These are phyloP conservation scores for Phytophthora meadii DNA, from an alignment of 352 stramenopile species.

Conservation along the genomic window DNA sequence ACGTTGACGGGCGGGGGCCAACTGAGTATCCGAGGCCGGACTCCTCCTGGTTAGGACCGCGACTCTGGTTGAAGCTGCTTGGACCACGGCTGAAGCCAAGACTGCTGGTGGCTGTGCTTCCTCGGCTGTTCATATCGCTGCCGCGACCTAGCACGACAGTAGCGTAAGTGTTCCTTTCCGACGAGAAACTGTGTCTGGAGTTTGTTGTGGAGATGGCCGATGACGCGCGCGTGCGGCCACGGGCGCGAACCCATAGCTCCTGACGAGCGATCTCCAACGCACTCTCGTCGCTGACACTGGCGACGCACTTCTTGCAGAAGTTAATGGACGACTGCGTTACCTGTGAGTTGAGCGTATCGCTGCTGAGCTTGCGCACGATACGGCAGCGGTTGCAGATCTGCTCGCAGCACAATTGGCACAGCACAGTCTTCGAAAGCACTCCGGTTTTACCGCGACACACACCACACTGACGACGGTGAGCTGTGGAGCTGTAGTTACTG, in stretches of 20 bases:
- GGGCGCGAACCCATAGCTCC: constrained; percentile 53
- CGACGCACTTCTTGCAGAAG: constrained; percentile 75
- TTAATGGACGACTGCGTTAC: constrained; percentile 55
- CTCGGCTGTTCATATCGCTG: constrained; percentile 37
- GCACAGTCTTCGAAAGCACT: constrained; percentile 38
- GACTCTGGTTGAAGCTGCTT: constrained; percentile 32
- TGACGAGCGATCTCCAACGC: constrained; percentile 65
- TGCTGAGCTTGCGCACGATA: constrained; percentile 53
- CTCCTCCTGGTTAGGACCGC: constrained; percentile 23
- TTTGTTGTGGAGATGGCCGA: constrained; percentile 31
- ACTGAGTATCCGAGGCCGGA: constrained; percentile 33
- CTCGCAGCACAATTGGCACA: constrained; percentile 55
- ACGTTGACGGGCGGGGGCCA: constrained; percentile 25
- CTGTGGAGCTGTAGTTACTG: constrained; percentile 31
- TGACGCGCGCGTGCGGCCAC: constrained; percentile 42
- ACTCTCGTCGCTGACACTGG: constrained; percentile 58
- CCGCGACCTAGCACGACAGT: constrained; percentile 40
- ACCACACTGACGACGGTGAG: constrained; percentile 33
- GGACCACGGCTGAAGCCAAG: constrained; percentile 23
- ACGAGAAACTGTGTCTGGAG: constrained; percentile 40
- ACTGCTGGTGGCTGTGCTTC: constrained; percentile 27
- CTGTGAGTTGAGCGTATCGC: constrained; percentile 46
- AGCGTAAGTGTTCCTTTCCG: constrained; percentile 52
- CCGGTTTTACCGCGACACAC: constrained; percentile 45
- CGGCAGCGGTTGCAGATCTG: constrained; percentile 55